Percentiles rank a stretch among this genome's conserved stretches.
These are phyloP conservation scores for Quercus agrifolia DNA, from an alignment of 306 rosid genomes.

Conservation along the genomic window DNA sequence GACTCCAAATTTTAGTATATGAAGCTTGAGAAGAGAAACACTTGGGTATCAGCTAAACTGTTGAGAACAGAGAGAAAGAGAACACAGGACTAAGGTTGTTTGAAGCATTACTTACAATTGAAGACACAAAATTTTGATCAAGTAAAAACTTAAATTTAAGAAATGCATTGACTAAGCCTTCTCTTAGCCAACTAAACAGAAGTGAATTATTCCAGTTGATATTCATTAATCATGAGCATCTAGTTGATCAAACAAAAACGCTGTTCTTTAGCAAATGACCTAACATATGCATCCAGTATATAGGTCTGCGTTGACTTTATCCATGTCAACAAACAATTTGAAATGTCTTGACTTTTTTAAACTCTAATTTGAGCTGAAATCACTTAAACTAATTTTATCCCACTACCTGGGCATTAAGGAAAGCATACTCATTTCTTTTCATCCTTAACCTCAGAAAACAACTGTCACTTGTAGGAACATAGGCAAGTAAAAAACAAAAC, in stretches of 20 bases:
- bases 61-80: no score
- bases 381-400: neutral
- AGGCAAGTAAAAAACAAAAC: neutral
- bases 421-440: neutral
- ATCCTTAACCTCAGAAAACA: neutral
- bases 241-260: no score
- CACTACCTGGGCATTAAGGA: neutral
- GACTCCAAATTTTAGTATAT: neutral
- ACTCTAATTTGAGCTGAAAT: neutral
- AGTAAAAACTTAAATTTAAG: no score
- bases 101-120: no score
- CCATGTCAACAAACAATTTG: no score
- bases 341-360: neutral
- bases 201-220: neutral
- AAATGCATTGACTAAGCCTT: no score
- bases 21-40: no score
- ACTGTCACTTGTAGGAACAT: neutral
- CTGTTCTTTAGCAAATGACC: neutral
- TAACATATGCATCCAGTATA: neutral
- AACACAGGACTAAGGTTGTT: no score
- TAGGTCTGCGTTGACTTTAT: no score
- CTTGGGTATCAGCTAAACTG: no score
- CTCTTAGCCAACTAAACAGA: no score
- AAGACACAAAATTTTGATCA: no score
- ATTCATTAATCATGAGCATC: neutral